These are phyloP conservation scores for Paecilomyces sp. DNA, from an alignment of 2,329 filamentous ascomycete species.

Conservation along the genomic window DNA sequence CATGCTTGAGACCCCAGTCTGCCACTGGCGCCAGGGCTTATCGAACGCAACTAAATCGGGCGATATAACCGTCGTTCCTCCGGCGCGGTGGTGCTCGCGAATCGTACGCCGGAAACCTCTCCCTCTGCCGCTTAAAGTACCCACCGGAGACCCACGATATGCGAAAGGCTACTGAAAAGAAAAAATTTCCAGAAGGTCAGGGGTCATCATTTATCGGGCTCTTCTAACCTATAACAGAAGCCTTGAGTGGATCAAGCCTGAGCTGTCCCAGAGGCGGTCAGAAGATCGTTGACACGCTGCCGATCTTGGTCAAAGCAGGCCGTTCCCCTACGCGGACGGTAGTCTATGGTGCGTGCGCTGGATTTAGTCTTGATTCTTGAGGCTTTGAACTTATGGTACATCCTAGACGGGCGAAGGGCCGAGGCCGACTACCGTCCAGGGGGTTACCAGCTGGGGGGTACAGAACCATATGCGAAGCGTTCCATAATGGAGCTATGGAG, in stretches of 20 bases:
- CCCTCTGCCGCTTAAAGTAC: slow-evolving; percentile 6
- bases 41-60: background rate
- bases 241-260: background rate
- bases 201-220: slow-evolving; percentile 7
- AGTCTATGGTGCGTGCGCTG: background rate
- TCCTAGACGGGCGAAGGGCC: background rate
- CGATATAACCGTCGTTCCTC: background rate
- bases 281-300: background rate
- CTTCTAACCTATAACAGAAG: slow-evolving; percentile 3
- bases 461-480: background rate
- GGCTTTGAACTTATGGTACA: background rate
- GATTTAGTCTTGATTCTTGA: background rate
- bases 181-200: slow-evolving; percentile 16
- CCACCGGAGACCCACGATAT: slow-evolving; percentile 9
- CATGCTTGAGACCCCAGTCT: background rate
- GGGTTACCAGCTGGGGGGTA: background rate
- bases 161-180: slow-evolving; percentile 7
- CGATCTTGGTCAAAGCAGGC: background rate
- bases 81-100: background rate
- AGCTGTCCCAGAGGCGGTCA: slow-evolving; percentile 4
- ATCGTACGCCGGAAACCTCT: slow-evolving; percentile 5
- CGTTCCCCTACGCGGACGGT: background rate
- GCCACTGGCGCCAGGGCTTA: background rate
- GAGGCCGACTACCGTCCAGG: background rate
- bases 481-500: background rate